Conservation (phyloP, 192 early-diverging fungal genomes). For the Coemansia sp. region DNA sequence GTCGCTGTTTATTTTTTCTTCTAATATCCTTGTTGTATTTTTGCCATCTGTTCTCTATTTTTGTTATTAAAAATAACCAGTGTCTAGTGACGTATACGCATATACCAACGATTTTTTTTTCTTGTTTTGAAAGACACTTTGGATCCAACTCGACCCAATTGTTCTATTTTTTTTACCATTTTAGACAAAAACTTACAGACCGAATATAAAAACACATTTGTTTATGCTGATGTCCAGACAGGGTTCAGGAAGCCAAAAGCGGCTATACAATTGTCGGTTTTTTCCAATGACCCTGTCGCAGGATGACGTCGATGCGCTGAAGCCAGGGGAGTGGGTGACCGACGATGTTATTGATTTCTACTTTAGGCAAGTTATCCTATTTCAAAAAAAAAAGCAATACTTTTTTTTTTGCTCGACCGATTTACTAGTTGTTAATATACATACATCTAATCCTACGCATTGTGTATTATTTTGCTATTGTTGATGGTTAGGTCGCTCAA, state of each 20-base stretch:
- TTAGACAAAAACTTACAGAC: background rate
- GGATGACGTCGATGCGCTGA: constrained; percentile 40
- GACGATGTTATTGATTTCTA: constrained; percentile 56
- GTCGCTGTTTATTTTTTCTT: background rate
- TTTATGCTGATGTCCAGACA: too few species aligned
- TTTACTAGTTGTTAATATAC: too few species aligned
- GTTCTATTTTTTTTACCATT: background rate
- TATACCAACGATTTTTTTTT: too few species aligned
- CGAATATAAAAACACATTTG: background rate
- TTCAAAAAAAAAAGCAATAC: background rate
- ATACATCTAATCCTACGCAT: background rate
- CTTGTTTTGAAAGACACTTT: background rate
- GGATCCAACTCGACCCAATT: background rate
- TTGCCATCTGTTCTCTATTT: background rate
- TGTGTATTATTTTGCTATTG: background rate
- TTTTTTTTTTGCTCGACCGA: too few species aligned
- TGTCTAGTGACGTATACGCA: too few species aligned
- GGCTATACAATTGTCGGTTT: constrained; percentile 16
- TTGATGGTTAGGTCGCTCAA: constrained; percentile 30
- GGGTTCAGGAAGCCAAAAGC: background rate
- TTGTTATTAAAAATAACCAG: background rate
- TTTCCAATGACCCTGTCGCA: constrained; percentile 46
- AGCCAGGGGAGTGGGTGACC: constrained; percentile 50
- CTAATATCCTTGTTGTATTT: too few species aligned
- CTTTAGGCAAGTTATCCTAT: constrained; percentile 24